Evolutionary conservation across 1,139 yeast genomes (phyloP).

Genomic region (Lodderomyces pseudojiufengensis): DNA sequence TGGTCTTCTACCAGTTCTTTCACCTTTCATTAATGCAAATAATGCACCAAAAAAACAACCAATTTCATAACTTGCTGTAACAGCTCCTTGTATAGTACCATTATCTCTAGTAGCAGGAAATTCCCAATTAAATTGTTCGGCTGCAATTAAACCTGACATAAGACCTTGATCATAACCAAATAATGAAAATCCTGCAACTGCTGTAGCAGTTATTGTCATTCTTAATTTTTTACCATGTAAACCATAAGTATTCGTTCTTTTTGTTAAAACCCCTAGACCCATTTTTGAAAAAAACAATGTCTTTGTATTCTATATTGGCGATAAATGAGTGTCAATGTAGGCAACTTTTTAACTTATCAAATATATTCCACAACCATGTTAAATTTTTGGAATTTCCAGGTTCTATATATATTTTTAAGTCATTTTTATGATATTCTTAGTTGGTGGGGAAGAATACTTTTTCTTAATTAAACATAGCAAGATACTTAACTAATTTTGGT

Average conservation of each 20-base stretch:
- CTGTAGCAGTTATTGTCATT: slow-evolving; percentile 48
- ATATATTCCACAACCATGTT: too few relatives aligned
- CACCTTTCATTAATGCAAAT: slow-evolving; percentile 62
- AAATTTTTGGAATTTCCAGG: too few relatives aligned
- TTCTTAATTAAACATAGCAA: too few relatives aligned
- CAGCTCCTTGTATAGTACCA: slow-evolving; percentile 59
- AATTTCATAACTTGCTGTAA: slow-evolving; percentile 67
- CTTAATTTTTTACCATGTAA: slow-evolving; percentile 43
- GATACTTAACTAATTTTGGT: too few relatives aligned
- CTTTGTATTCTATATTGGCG: too few relatives aligned
- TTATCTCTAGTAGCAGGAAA: slow-evolving; percentile 49
- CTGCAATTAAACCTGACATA: slow-evolving; percentile 68
- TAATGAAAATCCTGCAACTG: slow-evolving; percentile 62
- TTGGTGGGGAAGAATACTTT: too few relatives aligned
- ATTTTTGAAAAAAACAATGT: too few relatives aligned
- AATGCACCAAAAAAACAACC: slow-evolving; percentile 80
- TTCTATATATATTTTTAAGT: too few relatives aligned
- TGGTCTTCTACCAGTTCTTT: slow-evolving; percentile 61
- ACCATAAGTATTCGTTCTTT: slow-evolving; percentile 45
- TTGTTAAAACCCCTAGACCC: not conserved
- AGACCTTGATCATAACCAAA: slow-evolving; percentile 84
- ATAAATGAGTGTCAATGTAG: too few relatives aligned
- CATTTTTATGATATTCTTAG: too few relatives aligned
- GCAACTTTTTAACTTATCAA: too few relatives aligned
- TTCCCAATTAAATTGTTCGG: slow-evolving; percentile 51